A percentile compares a stretch with the other conserved stretches of the same genome.
These are phyloP conservation scores for Retiboletus flavoniger DNA, from an alignment of 1,284 basidiomycete genomes.

Conservation along the genomic window DNA sequence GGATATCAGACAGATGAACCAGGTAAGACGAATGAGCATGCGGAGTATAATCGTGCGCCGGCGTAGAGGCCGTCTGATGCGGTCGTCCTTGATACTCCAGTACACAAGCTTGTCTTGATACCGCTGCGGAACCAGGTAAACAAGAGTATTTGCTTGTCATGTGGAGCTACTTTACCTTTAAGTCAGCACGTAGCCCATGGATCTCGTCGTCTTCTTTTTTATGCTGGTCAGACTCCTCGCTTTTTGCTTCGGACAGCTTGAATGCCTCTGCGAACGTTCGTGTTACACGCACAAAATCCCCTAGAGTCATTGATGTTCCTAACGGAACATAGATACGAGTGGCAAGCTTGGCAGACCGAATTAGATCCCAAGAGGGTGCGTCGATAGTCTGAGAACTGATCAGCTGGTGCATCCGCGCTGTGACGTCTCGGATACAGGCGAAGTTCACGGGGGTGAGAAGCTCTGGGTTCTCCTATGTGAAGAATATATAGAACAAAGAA, in stretches of 20 bases:
- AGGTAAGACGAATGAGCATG: conserved; percentile 60
- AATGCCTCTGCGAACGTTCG: conserved; percentile 75
- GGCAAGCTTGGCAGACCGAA: conserved; percentile 73
- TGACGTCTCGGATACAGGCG: conserved; percentile 57
- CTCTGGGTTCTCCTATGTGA: conserved; percentile 60
- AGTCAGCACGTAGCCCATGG: conserved; percentile 49
- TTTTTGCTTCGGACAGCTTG: conserved; percentile 43
- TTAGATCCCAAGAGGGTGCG: conserved; percentile 77
- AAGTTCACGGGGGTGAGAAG: conserved; percentile 68
- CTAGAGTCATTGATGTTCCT: conserved; percentile 77
- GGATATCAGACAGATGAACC: conserved; percentile 64
- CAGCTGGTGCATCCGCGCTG: conserved; percentile 59
- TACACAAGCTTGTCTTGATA: conserved; percentile 70
- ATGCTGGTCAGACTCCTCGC: conserved; percentile 22
- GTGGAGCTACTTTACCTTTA: conserved; percentile 51
- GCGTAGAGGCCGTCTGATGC: conserved; percentile 64
- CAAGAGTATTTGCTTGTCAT: background rate
- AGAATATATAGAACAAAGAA: background rate
- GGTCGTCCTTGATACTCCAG: conserved; percentile 78
- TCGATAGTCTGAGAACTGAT: conserved; percentile 78
- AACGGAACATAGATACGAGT: conserved; percentile 79
- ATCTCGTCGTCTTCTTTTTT: conserved; percentile 36
- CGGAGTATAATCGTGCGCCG: conserved; percentile 52
- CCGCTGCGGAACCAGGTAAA: conserved; percentile 39
- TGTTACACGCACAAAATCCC: conserved; percentile 76